A percentile compares a stretch with the other conserved stretches of the same genome.
Evolutionary conservation across 1,139 yeast genomes (phyloP).

Genomic region (Suhomyces bokatorum): DNA sequence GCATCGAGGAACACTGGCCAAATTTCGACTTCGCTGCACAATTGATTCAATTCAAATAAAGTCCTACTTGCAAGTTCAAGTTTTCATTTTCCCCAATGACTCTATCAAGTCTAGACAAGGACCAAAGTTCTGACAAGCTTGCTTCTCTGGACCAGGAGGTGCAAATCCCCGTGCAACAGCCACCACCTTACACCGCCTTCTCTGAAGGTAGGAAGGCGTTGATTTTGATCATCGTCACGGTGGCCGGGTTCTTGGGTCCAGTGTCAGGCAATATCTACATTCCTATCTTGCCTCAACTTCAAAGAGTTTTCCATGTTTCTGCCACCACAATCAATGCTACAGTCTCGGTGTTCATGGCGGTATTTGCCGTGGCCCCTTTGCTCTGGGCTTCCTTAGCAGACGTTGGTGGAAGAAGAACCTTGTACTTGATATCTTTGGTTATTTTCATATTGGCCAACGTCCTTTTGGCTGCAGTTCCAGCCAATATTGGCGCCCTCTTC

Average conservation of each 20-base stretch:
- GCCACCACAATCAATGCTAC: conserved; percentile 55
- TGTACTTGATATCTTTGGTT: conserved; percentile 47
- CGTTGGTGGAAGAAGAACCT: conserved; percentile 54
- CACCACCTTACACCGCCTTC: conserved; percentile 15
- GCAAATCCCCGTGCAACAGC: neutral
- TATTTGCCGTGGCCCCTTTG: conserved; percentile 54
- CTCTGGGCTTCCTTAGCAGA: conserved; percentile 61
- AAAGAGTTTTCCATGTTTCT: conserved; percentile 42
- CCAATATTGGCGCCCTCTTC: conserved; percentile 45
- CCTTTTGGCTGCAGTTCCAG: conserved; percentile 49
- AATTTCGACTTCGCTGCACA: neutral
- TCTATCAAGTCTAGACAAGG: neutral
- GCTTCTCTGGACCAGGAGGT: neutral
- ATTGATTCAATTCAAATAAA: neutral
- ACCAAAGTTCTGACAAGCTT: neutral
- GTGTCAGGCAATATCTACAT: conserved; percentile 60
- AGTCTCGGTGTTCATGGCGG: conserved; percentile 59
- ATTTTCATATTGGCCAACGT: conserved; percentile 49
- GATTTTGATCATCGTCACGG: conserved; percentile 39
- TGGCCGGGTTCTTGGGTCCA: conserved; percentile 60
- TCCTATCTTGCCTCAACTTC: conserved; percentile 53
- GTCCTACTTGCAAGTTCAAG: neutral
- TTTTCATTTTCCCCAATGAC: neutral
- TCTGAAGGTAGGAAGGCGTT: conserved; percentile 19
- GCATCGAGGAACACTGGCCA: neutral